These are phyloP conservation scores for Russula olivacea DNA, from an alignment of 768 basidiomycete genomes.

Conservation along the genomic window DNA sequence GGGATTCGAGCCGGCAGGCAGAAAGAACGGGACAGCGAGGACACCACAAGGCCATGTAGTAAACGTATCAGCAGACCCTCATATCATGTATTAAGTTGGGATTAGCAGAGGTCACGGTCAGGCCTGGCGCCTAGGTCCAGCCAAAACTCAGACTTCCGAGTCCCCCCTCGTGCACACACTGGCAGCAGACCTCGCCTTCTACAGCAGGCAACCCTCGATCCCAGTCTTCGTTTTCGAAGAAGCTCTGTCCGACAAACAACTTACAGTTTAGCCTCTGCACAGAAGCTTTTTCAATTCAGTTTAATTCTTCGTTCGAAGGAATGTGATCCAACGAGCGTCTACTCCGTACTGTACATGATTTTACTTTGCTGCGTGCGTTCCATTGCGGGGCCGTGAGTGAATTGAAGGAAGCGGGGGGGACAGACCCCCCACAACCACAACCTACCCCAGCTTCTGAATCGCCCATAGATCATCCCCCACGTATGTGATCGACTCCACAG, in stretches of 20 bases:
- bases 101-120: background rate
- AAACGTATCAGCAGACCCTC: background rate
- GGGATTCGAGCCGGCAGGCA: background rate
- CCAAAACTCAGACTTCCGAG: too few relatives aligned
- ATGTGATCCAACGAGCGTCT: background rate
- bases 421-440: too few relatives aligned
- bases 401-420: too few relatives aligned
- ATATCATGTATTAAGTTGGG: too few relatives aligned
- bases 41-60: background rate
- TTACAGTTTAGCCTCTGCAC: constrained; percentile 18
- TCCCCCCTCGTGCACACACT: background rate
- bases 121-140: background rate
- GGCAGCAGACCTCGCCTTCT: background rate
- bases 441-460: constrained; percentile 47
- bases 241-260: background rate
- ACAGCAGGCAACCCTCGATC: background rate
- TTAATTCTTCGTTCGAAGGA: too few relatives aligned
- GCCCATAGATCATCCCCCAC: constrained; percentile 88
- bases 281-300: background rate
- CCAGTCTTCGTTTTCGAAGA: background rate
- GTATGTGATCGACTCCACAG: constrained; percentile 80
- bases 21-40: background rate
- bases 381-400: too few relatives aligned
- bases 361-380: background rate
- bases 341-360: background rate